Conservation (phyloP, 768 basidiomycete genomes). For the Tulasnella sp. region DNA sequence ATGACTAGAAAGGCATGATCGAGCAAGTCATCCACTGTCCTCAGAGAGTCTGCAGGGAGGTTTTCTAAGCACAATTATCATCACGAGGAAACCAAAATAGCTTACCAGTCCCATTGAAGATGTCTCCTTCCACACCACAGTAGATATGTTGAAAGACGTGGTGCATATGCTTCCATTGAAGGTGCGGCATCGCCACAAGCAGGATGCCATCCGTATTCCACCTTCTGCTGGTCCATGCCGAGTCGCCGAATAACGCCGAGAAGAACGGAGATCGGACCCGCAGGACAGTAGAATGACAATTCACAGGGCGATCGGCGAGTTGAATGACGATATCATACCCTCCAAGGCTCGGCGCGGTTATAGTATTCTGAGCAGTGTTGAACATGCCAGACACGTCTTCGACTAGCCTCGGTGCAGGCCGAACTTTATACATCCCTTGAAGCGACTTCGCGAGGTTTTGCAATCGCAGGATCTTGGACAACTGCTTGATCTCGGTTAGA, state of each 20-base stretch:
- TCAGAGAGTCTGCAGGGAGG: constrained; percentile 53
- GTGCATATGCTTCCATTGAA: constrained; percentile 62
- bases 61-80: not conserved
- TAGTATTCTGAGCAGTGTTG: constrained; percentile 21
- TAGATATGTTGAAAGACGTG: constrained; percentile 70
- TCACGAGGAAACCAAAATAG: constrained; percentile 18
- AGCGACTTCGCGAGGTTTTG: constrained; percentile 44
- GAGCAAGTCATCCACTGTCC: constrained; percentile 61
- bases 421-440: constrained; percentile 49
- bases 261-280: constrained; percentile 79
- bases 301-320: constrained; percentile 54
- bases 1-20: constrained; percentile 84
- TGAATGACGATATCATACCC: constrained; percentile 56
- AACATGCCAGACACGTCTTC: constrained; percentile 45
- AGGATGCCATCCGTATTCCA: constrained; percentile 45
- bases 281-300: constrained; percentile 63
- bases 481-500: constrained; percentile 48
- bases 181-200: constrained; percentile 57
- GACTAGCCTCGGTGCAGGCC: constrained; percentile 39
- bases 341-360: not conserved
- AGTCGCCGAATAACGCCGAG: constrained; percentile 67
- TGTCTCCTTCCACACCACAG: constrained; percentile 51
- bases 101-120: constrained; percentile 66
- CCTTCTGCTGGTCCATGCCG: constrained; percentile 65
- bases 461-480: constrained; percentile 53